Conservation (phyloP, 805 yeast genomes). For the Debaryomyces castellii region DNA sequence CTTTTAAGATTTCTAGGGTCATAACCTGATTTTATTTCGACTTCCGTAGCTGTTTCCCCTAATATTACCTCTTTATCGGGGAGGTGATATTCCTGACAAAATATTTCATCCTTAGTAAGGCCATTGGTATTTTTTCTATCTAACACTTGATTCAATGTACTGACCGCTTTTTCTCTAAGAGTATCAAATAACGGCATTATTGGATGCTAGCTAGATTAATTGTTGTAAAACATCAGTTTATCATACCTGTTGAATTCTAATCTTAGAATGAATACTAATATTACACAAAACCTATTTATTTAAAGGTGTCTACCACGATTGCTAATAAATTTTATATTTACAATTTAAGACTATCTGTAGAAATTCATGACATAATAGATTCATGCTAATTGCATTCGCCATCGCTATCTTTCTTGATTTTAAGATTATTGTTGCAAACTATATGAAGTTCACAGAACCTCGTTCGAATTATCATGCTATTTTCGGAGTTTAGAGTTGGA, state of each 20-base stretch:
- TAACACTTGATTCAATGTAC: slow-evolving; percentile 41
- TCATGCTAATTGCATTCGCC: too few species aligned
- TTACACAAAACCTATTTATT: background rate
- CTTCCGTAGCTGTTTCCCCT: slow-evolving; percentile 68
- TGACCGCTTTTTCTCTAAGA: slow-evolving; percentile 46
- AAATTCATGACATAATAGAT: too few species aligned
- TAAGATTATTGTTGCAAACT: too few species aligned
- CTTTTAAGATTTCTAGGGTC: slow-evolving; percentile 19
- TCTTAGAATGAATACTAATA: background rate
- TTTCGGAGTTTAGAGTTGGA: too few species aligned
- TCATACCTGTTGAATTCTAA: background rate
- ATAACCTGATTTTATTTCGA: slow-evolving; percentile 27
- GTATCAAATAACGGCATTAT: slow-evolving; percentile 52
- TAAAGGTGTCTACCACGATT: background rate
- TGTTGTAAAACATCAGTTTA: too few species aligned
- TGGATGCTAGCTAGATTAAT: background rate
- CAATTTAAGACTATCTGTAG: too few species aligned
- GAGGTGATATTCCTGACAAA: slow-evolving; percentile 64
- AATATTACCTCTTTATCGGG: slow-evolving; percentile 70
- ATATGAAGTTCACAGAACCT: too few species aligned
- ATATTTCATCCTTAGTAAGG: slow-evolving; percentile 65
- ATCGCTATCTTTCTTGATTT: too few species aligned
- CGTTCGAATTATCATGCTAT: too few species aligned
- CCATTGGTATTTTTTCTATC: slow-evolving; percentile 44
- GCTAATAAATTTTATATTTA: too few species aligned